phyloP scores from a whole-genome alignment of 805 yeast genomes.

The Metschnikowia cubensis region DNA sequence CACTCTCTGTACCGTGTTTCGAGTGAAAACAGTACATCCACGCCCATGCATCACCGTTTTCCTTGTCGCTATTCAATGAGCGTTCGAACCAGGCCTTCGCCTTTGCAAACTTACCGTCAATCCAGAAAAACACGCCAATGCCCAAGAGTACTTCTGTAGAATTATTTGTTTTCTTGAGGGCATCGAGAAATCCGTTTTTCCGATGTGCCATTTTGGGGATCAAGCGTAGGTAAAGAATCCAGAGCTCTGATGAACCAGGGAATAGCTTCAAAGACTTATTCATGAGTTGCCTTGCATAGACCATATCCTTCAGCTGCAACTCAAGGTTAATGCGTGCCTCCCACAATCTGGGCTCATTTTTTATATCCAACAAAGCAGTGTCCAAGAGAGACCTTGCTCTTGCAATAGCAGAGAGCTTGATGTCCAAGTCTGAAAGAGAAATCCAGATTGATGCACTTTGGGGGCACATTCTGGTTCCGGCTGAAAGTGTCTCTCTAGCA shows the following conservation, averaged over 20 bases:
- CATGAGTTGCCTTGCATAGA: conserved; percentile 52
- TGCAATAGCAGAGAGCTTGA: conserved; percentile 36
- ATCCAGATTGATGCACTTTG: conserved; percentile 51
- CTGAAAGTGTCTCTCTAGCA: conserved; percentile 46
- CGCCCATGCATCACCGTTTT: conserved; percentile 76
- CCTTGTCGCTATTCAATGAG: conserved; percentile 51
- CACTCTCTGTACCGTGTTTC: conserved; percentile 9
- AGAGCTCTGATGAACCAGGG: conserved; percentile 57
- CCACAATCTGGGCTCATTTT: conserved; percentile 54
- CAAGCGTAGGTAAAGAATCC: conserved; percentile 58
- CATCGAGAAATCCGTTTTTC: conserved; percentile 61
- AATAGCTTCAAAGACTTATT: conserved; percentile 55
- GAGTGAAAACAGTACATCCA: conserved; percentile 43
- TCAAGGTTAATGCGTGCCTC: conserved; percentile 59
- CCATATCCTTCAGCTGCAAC: conserved; percentile 39
- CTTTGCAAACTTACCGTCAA: conserved; percentile 56
- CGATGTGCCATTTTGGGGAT: conserved; percentile 47
- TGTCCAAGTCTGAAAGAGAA: conserved; percentile 43
- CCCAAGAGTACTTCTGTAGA: conserved; percentile 53
- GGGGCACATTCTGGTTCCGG: conserved; percentile 50
- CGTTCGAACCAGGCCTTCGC: conserved; percentile 74
- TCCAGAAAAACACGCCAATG: conserved; percentile 67
- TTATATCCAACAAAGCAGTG: conserved; percentile 52
- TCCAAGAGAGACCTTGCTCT: conserved; percentile 74
- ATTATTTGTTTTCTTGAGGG: conserved; percentile 63